A percentile compares a stretch with the other conserved stretches of the same genome.
These are phyloP conservation scores for Pouteria campechiana DNA, from an alignment of 179 eudicot species.

Conservation along the genomic window DNA sequence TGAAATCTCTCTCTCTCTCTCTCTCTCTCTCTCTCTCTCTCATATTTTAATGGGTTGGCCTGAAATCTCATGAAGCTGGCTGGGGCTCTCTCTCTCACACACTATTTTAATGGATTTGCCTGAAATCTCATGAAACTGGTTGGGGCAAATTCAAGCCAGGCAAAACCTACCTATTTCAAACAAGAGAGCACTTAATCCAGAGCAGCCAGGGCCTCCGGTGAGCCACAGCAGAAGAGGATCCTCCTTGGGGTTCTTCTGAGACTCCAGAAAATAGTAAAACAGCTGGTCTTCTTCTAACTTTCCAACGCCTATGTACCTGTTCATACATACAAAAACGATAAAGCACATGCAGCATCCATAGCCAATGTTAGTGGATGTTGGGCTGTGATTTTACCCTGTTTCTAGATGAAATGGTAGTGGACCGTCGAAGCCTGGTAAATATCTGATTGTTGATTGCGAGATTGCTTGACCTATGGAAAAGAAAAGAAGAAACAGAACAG, in stretches of 20 bases:
- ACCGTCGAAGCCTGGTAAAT: slow-evolving; percentile 3
- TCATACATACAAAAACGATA: neutral
- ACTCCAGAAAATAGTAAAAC: slow-evolving; percentile 18
- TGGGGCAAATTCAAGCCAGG: neutral
- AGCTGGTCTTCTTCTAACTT: slow-evolving; percentile 16
- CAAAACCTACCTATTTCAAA: slow-evolving; percentile 28
- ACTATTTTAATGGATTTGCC: neutral
- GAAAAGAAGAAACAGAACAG: too few relatives aligned
- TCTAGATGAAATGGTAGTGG: slow-evolving; percentile 6
- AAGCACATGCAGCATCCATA: too few relatives aligned
- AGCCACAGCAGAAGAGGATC: slow-evolving; percentile 36
- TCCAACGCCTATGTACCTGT: slow-evolving; percentile 19
- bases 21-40: neutral
- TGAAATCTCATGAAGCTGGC: too few relatives aligned
- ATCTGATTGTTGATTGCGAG: neutral
- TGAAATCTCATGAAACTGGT: neutral
- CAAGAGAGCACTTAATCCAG: slow-evolving; percentile 22
- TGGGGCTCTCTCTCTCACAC: neutral
- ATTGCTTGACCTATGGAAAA: too few relatives aligned
- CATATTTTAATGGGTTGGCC: neutral
- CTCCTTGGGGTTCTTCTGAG: slow-evolving; percentile 10
- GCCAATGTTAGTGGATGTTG: too few relatives aligned
- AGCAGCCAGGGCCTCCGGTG: slow-evolving; percentile 42
- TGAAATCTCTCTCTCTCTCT: neutral
- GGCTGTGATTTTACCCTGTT: slow-evolving; percentile 10